Conservation (phyloP, 495 filamentous ascomycete species). For the Aspergillus funiculosus region DNA sequence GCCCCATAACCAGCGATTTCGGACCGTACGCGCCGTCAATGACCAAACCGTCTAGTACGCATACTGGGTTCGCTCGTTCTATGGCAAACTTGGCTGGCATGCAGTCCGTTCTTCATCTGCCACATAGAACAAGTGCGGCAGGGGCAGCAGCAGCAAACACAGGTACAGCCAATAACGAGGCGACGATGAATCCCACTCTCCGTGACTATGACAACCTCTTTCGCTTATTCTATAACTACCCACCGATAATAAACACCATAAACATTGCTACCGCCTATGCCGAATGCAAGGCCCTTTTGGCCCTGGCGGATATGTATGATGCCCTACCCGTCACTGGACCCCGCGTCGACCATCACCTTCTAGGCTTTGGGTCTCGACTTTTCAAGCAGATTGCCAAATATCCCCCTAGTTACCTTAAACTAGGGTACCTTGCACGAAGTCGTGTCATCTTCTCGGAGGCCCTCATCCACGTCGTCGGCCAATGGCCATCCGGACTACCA, state of each 20-base stretch:
- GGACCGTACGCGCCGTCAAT: slow-evolving; percentile 47
- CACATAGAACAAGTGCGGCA: slow-evolving; percentile 22
- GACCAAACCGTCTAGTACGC: slow-evolving; percentile 45
- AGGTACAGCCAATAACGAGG: slow-evolving; percentile 27
- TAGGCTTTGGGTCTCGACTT: slow-evolving; percentile 80
- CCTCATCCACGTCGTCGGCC: slow-evolving; percentile 83
- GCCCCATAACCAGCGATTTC: slow-evolving; percentile 44
- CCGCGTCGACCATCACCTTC: slow-evolving; percentile 84
- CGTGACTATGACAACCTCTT: slow-evolving; percentile 92
- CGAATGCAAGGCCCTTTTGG: slow-evolving; percentile 81
- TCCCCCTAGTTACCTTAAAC: slow-evolving; percentile 80
- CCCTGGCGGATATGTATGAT: slow-evolving; percentile 86
- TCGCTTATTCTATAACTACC: slow-evolving; percentile 87
- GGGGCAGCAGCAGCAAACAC: slow-evolving; percentile 15
- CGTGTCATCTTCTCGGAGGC: slow-evolving; percentile 87
- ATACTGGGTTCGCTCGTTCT: slow-evolving; percentile 72
- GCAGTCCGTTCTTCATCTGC: slow-evolving; percentile 47
- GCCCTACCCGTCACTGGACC: slow-evolving; percentile 80
- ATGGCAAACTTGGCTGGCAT: slow-evolving; percentile 67
- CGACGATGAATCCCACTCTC: slow-evolving; percentile 61
- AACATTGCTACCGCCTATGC: slow-evolving; percentile 88
- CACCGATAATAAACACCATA: slow-evolving; percentile 69
- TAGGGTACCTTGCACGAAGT: slow-evolving; percentile 77
- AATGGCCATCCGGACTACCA: slow-evolving; percentile 77
- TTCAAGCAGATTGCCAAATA: slow-evolving; percentile 96